Conservation (phyloP, 2,329 filamentous ascomycete species). For the Cladosporium sphaerospermum region DNA sequence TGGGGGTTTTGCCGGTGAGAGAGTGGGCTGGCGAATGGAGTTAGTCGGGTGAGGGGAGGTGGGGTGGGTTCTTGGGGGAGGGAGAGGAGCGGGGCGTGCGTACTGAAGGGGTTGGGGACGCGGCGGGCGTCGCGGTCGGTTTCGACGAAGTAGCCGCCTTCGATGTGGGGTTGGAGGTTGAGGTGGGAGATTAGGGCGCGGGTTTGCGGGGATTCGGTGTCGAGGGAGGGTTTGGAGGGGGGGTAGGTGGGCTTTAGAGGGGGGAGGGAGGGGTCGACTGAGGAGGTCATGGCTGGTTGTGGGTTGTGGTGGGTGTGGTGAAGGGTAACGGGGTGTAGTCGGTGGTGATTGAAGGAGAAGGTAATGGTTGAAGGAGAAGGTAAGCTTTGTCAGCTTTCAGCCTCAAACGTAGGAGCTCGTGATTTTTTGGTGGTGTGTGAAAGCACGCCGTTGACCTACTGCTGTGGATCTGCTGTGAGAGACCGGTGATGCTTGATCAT, state of each 20-base stretch:
- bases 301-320: not conserved
- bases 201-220: constrained; percentile 9
- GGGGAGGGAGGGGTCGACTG: constrained; percentile 20
- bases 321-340: too few relatives aligned
- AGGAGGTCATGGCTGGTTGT: constrained; percentile 12
- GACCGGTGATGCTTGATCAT: too few relatives aligned
- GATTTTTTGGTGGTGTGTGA: too few relatives aligned
- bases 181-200: constrained; percentile 42
- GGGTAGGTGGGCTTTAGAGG: constrained; percentile 22
- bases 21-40: constrained; percentile 31
- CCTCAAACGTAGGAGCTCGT: too few relatives aligned
- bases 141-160: constrained; percentile 60
- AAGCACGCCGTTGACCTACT: too few relatives aligned
- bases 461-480: too few relatives aligned
- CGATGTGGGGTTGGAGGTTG: constrained; percentile 49
- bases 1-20: constrained; percentile 31
- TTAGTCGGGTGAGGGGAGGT: too few relatives aligned
- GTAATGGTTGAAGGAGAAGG: too few relatives aligned
- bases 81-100: constrained; percentile 23
- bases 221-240: constrained; percentile 7
- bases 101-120: constrained; percentile 50
- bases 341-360: too few relatives aligned
- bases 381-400: too few relatives aligned
- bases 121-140: constrained; percentile 50
- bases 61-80: constrained; percentile 19